Percentiles rank a stretch among this genome's conserved stretches.
Conservation (phyloP, 2,329 filamentous ascomycete species). For the Botrytis aclada region DNA sequence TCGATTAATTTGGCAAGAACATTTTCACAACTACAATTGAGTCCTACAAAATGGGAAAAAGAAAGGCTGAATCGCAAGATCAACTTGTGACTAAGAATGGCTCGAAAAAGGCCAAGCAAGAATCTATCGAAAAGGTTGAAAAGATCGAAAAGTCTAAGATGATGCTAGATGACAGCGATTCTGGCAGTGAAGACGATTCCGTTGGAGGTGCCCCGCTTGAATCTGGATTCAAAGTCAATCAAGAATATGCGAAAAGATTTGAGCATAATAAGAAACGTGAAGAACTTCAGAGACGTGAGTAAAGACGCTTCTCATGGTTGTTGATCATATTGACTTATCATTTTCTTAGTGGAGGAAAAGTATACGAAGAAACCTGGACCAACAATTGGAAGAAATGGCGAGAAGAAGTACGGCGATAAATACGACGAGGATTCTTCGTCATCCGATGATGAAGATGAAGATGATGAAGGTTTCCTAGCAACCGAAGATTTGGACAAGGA, state of each 20-base stretch:
- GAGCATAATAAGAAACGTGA: constrained; percentile 98
- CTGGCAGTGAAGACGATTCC: constrained; percentile 38
- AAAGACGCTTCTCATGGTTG: constrained; percentile 10
- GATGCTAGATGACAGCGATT: constrained; percentile 51
- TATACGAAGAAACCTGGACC: constrained; percentile 50
- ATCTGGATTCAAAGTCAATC: constrained; percentile 72
- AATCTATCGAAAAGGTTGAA: neutral
- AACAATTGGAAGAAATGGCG: constrained; percentile 39
- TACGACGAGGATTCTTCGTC: constrained; percentile 60
- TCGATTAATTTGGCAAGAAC: neutral
- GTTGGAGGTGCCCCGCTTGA: constrained; percentile 39
- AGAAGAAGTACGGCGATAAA: constrained; percentile 40
- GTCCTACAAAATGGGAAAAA: constrained; percentile 35
- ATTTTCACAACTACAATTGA: neutral
- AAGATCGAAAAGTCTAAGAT: constrained; percentile 26
- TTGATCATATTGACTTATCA: constrained; percentile 30
- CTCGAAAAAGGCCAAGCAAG: constrained; percentile 36
- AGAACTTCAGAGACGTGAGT: constrained; percentile 68
- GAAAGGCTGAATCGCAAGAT: constrained; percentile 36
- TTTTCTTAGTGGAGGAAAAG: constrained; percentile 76
- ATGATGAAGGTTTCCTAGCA: constrained; percentile 83
- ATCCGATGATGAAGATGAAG: constrained; percentile 75
- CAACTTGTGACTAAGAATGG: constrained; percentile 23
- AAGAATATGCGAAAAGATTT: constrained; percentile 83
- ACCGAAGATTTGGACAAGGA: constrained; percentile 83